These are phyloP conservation scores for Leptographium procerum DNA, from an alignment of 2,329 filamentous ascomycete species.

Conservation along the genomic window DNA sequence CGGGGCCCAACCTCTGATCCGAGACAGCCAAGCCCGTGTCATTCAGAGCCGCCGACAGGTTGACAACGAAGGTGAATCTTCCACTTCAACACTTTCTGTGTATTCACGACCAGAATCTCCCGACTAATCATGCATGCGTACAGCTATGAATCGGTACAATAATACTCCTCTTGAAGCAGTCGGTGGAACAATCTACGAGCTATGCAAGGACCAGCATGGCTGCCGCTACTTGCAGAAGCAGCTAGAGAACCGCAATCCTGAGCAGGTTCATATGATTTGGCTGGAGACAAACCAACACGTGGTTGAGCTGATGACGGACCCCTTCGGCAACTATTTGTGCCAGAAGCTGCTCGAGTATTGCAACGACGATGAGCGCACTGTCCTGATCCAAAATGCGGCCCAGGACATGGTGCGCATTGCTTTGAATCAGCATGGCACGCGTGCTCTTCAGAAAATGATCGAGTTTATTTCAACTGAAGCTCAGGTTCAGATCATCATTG, in stretches of 20 bases:
- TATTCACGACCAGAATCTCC: no score
- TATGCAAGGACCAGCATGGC: conserved; percentile 97
- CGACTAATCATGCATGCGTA: not conserved
- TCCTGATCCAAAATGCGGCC: conserved; percentile 81
- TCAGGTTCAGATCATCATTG: conserved; percentile 80
- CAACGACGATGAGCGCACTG: conserved; percentile 88
- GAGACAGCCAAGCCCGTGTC: conserved; percentile 65
- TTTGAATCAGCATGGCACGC: conserved; percentile 91
- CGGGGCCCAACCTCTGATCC: conserved; percentile 27
- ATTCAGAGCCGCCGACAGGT: conserved; percentile 65
- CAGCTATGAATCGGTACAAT: conserved; percentile 65
- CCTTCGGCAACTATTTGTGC: conserved; percentile 97
- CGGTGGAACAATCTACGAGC: conserved; percentile 69
- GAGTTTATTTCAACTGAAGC: conserved; percentile 81
- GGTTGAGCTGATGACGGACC: conserved; percentile 96
- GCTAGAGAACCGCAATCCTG: conserved; percentile 75
- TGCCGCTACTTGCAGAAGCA: conserved; percentile 97
- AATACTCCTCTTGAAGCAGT: conserved; percentile 75
- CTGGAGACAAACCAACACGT: conserved; percentile 87
- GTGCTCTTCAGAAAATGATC: conserved; percentile 98
- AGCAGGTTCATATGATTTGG: conserved; percentile 87
- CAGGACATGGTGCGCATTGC: conserved; percentile 85
- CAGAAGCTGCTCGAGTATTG: conserved; percentile 96
- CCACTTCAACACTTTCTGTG: not conserved
- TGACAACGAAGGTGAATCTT: conserved; percentile 53